These are phyloP conservation scores for Eucalyptus tenuipes DNA, from an alignment of 345 rosid species.

Conservation along the genomic window DNA sequence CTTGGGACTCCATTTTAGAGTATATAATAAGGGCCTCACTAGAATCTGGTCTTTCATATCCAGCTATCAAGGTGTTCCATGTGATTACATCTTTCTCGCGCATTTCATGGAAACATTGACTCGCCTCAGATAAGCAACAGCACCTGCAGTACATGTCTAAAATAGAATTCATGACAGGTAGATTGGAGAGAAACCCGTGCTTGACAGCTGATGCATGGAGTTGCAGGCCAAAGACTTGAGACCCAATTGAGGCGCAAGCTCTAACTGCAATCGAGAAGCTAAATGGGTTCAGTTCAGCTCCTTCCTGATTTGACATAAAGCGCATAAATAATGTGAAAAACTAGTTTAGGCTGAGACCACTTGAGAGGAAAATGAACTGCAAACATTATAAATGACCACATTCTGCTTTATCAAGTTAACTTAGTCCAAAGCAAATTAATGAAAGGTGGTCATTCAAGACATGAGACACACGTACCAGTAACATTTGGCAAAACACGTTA, in stretches of 20 bases:
- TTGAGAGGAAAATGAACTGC: neutral
- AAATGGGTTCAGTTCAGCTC: slow-evolving; percentile 41
- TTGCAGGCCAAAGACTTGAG: slow-evolving; percentile 45
- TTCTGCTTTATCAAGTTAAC: neutral
- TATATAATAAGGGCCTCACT: slow-evolving; percentile 43
- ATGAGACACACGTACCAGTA: slow-evolving; percentile 25
- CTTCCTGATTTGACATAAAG: slow-evolving; percentile 32
- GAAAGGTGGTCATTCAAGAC: neutral
- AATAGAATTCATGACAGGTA: slow-evolving; percentile 78
- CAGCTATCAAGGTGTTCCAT: slow-evolving; percentile 81
- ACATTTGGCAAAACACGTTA: slow-evolving; percentile 51
- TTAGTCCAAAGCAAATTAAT: neutral
- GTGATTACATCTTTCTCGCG: slow-evolving; percentile 56
- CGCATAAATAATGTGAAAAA: neutral
- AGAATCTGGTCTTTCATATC: slow-evolving; percentile 51
- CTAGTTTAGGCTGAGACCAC: neutral
- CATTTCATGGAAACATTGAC: slow-evolving; percentile 57
- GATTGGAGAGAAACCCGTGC: slow-evolving; percentile 49
- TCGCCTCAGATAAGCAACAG: slow-evolving; percentile 47
- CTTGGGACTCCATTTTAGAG: slow-evolving; percentile 47
- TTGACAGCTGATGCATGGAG: slow-evolving; percentile 47
- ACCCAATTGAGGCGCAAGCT: slow-evolving; percentile 71
- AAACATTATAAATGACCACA: neutral
- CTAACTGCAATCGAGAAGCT: slow-evolving; percentile 71
- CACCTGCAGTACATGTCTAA: slow-evolving; percentile 88